Evolutionary conservation across 179 eudicot genomes (phyloP).

Genomic region (Corrigiola litoralis): DNA sequence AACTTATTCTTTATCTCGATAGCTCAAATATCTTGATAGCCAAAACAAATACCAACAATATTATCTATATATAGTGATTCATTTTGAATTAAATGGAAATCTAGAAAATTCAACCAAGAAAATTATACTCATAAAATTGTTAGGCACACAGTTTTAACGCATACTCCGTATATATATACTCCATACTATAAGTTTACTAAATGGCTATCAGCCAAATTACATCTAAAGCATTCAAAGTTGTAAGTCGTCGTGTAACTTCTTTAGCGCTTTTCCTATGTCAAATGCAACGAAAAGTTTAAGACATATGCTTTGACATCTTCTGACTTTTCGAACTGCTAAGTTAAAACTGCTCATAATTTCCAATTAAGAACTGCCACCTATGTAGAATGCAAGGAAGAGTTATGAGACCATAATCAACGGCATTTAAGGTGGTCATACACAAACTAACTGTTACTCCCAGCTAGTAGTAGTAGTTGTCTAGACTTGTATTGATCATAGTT

Average conservation of each 20-base stretch:
- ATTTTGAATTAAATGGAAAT: no score
- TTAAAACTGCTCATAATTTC: background rate
- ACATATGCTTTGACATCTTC: conserved; percentile 1
- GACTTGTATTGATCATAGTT: conserved; percentile 14
- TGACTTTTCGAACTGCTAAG: background rate
- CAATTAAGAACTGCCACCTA: background rate
- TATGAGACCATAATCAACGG: conserved; percentile 19
- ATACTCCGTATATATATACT: no score
- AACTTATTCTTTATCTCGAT: no score
- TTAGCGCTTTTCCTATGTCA: background rate
- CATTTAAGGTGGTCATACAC: conserved; percentile 14
- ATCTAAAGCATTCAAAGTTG: background rate
- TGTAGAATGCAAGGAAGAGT: background rate
- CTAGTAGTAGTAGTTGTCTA: background rate
- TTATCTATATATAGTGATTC: no score
- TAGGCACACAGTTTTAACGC: background rate
- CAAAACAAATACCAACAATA: no score
- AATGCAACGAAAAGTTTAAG: background rate
- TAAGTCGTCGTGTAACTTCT: no score
- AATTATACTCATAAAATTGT: no score
- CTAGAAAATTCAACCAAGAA: no score
- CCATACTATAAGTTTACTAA: background rate
- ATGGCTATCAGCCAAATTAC: background rate
- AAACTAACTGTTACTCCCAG: conserved; percentile 11
- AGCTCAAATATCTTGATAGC: no score